These are phyloP conservation scores for Pichia phayaonensis DNA, from an alignment of 805 yeast genomes.

Conservation along the genomic window DNA sequence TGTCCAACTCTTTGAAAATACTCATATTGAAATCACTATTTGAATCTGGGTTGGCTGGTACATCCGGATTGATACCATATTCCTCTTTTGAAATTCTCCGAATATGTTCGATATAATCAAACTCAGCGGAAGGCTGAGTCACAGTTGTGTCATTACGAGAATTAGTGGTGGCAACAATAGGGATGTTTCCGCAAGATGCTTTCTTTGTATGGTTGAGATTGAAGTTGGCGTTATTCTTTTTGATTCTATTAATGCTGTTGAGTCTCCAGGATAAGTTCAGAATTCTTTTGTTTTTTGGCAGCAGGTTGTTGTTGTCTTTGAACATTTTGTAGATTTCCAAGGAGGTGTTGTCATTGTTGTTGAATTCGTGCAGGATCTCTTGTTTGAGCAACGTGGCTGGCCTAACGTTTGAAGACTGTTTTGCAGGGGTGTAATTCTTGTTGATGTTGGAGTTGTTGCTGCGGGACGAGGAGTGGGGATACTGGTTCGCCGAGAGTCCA, in stretches of 20 bases:
- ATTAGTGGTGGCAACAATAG: not conserved
- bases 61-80: slow-evolving; percentile 23
- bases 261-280: slow-evolving; percentile 31
- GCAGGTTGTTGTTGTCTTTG: slow-evolving; percentile 26
- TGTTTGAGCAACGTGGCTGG: slow-evolving; percentile 19
- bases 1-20: not conserved
- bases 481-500: not conserved
- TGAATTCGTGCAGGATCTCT: slow-evolving; percentile 26
- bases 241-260: slow-evolving; percentile 25
- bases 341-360: slow-evolving; percentile 23
- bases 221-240: slow-evolving; percentile 8
- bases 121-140: slow-evolving; percentile 15
- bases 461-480: not conserved
- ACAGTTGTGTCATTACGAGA: slow-evolving; percentile 10
- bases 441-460: no score
- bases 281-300: slow-evolving; percentile 30
- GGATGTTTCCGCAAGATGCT: not conserved
- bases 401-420: not conserved
- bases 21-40: not conserved
- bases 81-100: slow-evolving; percentile 30
- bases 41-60: not conserved
- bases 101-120: slow-evolving; percentile 32
- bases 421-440: not conserved
- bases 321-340: slow-evolving; percentile 31
- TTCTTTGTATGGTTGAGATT: not conserved